Conservation (phyloP, 73 alveolate genomes). For the Halteria grandinella region DNA sequence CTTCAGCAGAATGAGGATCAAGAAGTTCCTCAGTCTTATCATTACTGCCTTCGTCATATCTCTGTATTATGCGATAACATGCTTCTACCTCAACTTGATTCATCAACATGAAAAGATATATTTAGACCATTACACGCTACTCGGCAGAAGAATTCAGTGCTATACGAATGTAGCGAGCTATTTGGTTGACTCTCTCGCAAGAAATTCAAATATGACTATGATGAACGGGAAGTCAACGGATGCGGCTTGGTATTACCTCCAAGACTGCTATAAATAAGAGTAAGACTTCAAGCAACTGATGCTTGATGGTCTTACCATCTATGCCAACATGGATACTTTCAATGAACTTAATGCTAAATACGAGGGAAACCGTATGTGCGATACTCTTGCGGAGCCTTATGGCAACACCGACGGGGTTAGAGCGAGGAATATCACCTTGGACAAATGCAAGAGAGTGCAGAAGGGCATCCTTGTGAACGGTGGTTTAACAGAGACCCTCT, state of each 20-base stretch:
- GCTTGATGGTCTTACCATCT: neutral
- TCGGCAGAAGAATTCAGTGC: constrained; percentile 36
- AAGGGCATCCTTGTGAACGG: constrained; percentile 35
- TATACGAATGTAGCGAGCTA: constrained; percentile 41
- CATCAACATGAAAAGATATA: constrained; percentile 48
- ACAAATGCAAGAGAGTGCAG: neutral
- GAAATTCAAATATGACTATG: constrained; percentile 1
- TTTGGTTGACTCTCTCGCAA: constrained; percentile 28
- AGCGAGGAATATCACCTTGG: too few relatives aligned
- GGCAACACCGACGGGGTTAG: too few relatives aligned
- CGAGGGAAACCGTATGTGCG: constrained; percentile 25
- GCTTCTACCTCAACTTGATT: constrained; percentile 23
- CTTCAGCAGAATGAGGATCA: constrained; percentile 26
- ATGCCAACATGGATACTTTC: constrained; percentile 11
- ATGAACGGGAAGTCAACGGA: neutral
- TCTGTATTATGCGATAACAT: constrained; percentile 36
- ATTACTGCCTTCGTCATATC: constrained; percentile 11
- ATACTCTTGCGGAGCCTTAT: neutral
- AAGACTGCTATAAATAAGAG: constrained; percentile 6
- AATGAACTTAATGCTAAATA: neutral
- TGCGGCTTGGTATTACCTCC: neutral
- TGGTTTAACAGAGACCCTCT: constrained; percentile 19
- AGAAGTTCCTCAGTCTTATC: constrained; percentile 7
- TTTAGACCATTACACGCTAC: neutral
- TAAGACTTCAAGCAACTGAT: neutral